Evolutionary conservation across 257 asterid species (phyloP).

Genomic region (Scutellaria minor): DNA sequence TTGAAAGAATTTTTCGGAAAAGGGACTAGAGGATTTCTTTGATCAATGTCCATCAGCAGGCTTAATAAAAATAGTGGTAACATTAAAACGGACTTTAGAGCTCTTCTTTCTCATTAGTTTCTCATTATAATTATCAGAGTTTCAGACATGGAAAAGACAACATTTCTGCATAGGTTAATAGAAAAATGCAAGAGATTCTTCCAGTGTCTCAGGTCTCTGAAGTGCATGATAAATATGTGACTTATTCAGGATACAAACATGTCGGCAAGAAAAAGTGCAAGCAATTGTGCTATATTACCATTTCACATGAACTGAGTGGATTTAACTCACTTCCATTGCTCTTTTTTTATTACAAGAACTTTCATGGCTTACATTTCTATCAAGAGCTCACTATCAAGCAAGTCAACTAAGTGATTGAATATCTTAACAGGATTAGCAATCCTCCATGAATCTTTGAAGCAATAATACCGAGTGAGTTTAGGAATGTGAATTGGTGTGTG

Average conservation of each 20-base stretch:
- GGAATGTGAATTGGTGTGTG: neutral
- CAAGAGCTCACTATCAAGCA: neutral
- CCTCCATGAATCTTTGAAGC: conserved; percentile 1
- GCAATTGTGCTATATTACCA: conserved; percentile 14
- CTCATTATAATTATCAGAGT: neutral
- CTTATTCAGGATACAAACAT: neutral
- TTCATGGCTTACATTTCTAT: neutral
- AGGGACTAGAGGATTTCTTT: conserved; percentile 10
- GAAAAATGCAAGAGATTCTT: neutral
- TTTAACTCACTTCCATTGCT: neutral
- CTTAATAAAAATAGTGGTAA: neutral
- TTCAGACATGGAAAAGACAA: neutral
- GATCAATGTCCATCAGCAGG: conserved; percentile 17
- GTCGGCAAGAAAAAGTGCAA: conserved; percentile 18
- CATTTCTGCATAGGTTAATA: neutral
- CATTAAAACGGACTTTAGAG: neutral
- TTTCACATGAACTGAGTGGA: conserved; percentile 4
- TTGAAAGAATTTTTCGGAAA: conserved; percentile 24
- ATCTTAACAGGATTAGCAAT: neutral
- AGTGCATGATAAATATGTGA: neutral
- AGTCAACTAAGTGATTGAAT: neutral
- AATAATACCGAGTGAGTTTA: neutral
- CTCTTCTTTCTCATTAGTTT: conserved; percentile 11
- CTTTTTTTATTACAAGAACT: neutral
- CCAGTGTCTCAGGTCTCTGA: neutral